phyloP scores from a whole-genome alignment of 2,329 filamentous ascomycete genomes.

The Diatrype stigma region DNA sequence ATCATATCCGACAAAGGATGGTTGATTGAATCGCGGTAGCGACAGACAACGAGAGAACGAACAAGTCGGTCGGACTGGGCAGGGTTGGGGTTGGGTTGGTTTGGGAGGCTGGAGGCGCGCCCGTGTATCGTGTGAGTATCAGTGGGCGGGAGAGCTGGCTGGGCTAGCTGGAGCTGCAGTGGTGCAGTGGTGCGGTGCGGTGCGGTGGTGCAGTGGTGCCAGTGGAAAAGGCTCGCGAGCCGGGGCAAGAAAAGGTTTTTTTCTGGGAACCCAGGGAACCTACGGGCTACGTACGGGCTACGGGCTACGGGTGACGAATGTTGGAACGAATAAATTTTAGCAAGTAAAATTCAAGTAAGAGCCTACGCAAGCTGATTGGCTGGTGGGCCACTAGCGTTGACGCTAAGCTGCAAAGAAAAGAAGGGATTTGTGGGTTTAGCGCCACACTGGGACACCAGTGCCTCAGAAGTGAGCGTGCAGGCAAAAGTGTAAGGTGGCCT shows the following conservation, averaged over 20 bases:
- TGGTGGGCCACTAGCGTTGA: constrained; percentile 11
- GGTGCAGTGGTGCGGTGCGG: too few relatives aligned
- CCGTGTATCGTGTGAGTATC: too few relatives aligned
- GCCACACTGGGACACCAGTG: constrained; percentile 28
- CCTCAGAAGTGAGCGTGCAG: constrained; percentile 23
- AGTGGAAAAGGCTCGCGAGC: background rate
- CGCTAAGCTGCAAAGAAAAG: constrained; percentile 25
- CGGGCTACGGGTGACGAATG: constrained; percentile 21
- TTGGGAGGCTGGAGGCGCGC: too few relatives aligned
- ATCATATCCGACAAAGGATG: too few relatives aligned
- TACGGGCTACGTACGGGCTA: constrained; percentile 9
- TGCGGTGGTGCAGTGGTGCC: background rate
- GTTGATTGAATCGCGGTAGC: too few relatives aligned
- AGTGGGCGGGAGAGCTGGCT: too few relatives aligned
- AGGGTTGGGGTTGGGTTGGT: too few relatives aligned
- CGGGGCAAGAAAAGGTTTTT: background rate
- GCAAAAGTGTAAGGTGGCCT: constrained; percentile 21
- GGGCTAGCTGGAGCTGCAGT: too few relatives aligned
- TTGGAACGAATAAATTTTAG: constrained; percentile 20
- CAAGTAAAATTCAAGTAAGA: constrained; percentile 22
- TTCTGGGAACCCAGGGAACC: too few relatives aligned
- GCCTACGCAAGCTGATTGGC: constrained; percentile 21
- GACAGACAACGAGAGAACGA: too few relatives aligned
- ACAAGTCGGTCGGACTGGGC: too few relatives aligned
- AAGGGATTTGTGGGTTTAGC: constrained; percentile 22